Conservation (phyloP, 2,329 filamentous ascomycete species). For the Paracorniculantispora psalliotae region DNA sequence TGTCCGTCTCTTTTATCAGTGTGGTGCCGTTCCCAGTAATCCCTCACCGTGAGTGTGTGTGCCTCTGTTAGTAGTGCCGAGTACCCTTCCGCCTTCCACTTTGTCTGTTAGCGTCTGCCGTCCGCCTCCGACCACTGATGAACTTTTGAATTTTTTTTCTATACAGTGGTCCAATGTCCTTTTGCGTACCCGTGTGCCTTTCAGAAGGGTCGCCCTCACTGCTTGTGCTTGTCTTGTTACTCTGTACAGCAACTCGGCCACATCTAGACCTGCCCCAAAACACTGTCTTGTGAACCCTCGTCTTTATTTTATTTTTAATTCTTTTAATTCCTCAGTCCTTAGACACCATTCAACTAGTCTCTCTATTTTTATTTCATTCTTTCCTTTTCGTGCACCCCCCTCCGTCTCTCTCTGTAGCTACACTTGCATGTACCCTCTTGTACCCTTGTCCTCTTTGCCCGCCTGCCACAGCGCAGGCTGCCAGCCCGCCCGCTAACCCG, state of each 20-base stretch:
- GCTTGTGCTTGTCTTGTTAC: background rate
- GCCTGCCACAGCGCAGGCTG: background rate
- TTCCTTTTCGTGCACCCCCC: no score
- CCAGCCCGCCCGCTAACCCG: background rate
- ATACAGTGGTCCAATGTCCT: no score
- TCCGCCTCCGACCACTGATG: background rate
- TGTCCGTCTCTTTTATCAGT: no score
- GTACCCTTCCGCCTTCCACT: no score
- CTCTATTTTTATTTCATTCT: background rate
- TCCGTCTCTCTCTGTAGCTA: background rate
- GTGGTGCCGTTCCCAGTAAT: slow-evolving; percentile 5
- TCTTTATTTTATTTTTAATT: background rate
- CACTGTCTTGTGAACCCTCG: slow-evolving; percentile 9
- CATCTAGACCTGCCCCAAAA: background rate
- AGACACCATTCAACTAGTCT: background rate
- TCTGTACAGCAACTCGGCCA: background rate
- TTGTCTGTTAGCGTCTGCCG: no score
- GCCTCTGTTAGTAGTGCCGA: background rate
- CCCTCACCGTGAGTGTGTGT: background rate
- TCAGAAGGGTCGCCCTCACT: no score
- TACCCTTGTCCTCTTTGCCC: background rate
- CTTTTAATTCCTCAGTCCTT: background rate
- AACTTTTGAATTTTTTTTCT: no score
- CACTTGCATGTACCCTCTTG: slow-evolving; percentile 3
- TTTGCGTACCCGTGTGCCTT: no score